Percentiles rank a stretch among this genome's conserved stretches.
phyloP scores from a whole-genome alignment of 108 stramenopile species.

The Skeletonema menzelii region DNA sequence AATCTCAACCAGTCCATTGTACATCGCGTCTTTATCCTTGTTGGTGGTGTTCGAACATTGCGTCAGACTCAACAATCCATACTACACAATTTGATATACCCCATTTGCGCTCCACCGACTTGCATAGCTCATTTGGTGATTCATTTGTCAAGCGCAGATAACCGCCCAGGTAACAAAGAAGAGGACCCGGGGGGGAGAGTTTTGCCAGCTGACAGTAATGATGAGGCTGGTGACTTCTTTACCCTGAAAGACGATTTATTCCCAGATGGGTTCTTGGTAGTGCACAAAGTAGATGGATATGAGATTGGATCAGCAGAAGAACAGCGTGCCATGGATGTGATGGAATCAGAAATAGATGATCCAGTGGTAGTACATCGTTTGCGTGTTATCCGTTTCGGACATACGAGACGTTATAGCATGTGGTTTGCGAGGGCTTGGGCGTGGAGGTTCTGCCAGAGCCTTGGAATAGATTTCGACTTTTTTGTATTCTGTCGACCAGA shows the following conservation, averaged over 20 bases:
- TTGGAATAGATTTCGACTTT: not conserved
- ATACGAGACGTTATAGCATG: not conserved
- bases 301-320: conserved; percentile 9
- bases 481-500: not conserved
- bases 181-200: too few relatives aligned
- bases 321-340: conserved; percentile 2
- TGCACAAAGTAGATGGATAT: conserved; percentile 3
- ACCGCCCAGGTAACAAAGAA: not conserved
- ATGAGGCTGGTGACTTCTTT: too few relatives aligned
- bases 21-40: conserved; percentile 5
- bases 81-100: not conserved
- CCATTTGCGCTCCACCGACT: not conserved
- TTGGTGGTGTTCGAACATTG: conserved; percentile 1
- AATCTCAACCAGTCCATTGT: too few relatives aligned
- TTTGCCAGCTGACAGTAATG: too few relatives aligned
- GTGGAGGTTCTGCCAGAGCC: not conserved
- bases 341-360: not conserved
- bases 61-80: not conserved
- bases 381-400: not conserved
- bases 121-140: conserved; percentile 11
- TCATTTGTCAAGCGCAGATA: not conserved
- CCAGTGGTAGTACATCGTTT: not conserved
- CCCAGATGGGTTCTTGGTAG: not conserved
- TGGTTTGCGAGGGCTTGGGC: conserved; percentile 4
- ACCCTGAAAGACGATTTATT: not conserved